Evolutionary conservation across 1,139 yeast genomes (phyloP).

Genomic region (Magnusiomyces tetraspermus): DNA sequence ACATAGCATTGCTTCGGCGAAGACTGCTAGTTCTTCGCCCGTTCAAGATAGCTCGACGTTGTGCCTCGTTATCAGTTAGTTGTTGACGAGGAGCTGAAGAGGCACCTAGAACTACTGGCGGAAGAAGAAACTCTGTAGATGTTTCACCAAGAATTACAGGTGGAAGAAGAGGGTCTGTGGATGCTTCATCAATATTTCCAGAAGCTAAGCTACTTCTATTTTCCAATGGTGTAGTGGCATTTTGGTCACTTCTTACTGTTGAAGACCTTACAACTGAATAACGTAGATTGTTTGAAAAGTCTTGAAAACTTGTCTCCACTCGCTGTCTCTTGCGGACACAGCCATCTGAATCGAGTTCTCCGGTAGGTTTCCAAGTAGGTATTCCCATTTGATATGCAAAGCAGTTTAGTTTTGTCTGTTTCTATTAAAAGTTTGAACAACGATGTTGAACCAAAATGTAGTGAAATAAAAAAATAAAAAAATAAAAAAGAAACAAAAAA

Average conservation of each 20-base stretch:
- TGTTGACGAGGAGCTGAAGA: neutral
- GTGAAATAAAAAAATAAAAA: neutral
- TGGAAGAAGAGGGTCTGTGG: no score
- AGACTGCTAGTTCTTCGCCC: neutral
- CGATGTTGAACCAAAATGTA: neutral
- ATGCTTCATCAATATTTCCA: no score
- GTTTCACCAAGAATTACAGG: no score
- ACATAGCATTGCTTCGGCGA: neutral
- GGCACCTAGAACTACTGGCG: no score
- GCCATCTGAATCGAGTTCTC: neutral
- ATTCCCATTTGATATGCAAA: neutral
- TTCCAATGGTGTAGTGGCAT: no score
- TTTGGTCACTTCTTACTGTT: no score
- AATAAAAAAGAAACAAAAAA: neutral
- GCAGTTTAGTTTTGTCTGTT: neutral
- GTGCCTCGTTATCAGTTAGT: neutral
- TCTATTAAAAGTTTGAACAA: neutral
- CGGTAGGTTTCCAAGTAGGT: conserved; percentile 2
- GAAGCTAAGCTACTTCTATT: no score
- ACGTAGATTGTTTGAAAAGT: no score
- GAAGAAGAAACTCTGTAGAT: no score
- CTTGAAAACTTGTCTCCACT: neutral
- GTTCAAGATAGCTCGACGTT: neutral
- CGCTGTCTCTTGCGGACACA: neutral
- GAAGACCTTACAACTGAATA: no score